Percentiles rank a stretch among this genome's conserved stretches.
Evolutionary conservation across 177 flowering plant genomes (phyloP).

Genomic region (Telopea speciosissima): DNA sequence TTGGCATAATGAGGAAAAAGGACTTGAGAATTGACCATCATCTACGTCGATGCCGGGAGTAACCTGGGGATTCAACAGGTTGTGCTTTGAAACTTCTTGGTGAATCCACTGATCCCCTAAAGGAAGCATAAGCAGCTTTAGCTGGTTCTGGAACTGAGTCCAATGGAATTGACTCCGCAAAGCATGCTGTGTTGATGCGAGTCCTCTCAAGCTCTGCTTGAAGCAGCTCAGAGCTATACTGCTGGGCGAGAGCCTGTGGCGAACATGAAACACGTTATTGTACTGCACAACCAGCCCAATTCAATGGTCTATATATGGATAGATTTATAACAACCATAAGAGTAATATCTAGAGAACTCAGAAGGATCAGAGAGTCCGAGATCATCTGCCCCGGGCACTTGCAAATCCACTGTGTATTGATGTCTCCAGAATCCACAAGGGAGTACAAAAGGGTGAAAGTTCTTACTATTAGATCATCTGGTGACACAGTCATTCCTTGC

Average conservation of each 20-base stretch:
- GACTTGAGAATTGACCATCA: slow-evolving; percentile 12
- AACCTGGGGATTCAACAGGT: slow-evolving; percentile 54
- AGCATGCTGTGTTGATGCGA: slow-evolving; percentile 86
- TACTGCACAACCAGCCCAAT: neutral
- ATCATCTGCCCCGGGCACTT: no score
- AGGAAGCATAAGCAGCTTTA: slow-evolving; percentile 65
- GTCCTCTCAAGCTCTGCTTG: slow-evolving; percentile 88
- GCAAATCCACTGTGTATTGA: neutral
- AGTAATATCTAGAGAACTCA: no score
- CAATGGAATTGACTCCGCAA: slow-evolving; percentile 62
- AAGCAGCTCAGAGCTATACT: slow-evolving; percentile 79
- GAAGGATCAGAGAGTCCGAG: no score
- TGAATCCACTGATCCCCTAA: slow-evolving; percentile 58
- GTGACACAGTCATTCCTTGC: slow-evolving; percentile 66
- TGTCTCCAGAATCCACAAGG: neutral
- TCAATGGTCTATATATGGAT: no score
- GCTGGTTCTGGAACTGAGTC: slow-evolving; percentile 74
- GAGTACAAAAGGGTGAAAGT: neutral
- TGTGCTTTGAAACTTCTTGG: slow-evolving; percentile 52
- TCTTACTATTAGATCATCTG: slow-evolving; percentile 95
- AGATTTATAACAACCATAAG: no score
- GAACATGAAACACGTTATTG: slow-evolving; percentile 5
- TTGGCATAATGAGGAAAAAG: neutral
- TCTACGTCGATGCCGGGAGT: slow-evolving; percentile 60
- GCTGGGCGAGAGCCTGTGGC: slow-evolving; percentile 87